phyloP scores from a whole-genome alignment of 164 flowering plant species.

The Berberis thunbergii region DNA sequence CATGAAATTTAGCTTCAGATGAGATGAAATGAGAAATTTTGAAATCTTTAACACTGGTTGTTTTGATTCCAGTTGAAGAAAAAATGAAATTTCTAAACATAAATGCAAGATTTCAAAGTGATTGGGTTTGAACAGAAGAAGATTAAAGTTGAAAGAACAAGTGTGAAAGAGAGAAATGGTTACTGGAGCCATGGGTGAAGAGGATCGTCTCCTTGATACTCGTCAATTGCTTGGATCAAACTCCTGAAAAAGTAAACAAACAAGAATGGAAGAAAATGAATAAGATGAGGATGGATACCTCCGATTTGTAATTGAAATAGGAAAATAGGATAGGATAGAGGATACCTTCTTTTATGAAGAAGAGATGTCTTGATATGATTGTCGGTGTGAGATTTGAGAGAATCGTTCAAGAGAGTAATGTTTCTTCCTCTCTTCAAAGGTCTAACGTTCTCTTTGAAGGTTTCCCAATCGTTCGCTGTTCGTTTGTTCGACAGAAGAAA shows the following conservation, averaged over 20 bases:
- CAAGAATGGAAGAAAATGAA: conserved; percentile 1
- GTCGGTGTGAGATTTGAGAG: conserved; percentile 51
- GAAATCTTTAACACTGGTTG: no score
- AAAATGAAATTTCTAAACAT: no score
- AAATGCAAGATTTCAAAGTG: not conserved
- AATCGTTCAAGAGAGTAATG: conserved; percentile 48
- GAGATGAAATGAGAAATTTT: no score
- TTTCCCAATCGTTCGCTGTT: conserved; percentile 83
- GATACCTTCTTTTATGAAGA: conserved; percentile 46
- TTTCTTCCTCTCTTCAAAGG: conserved; percentile 91
- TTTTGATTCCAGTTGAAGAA: no score
- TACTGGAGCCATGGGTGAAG: conserved; percentile 85
- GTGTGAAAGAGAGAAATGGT: conserved; percentile 13
- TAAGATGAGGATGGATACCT: not conserved
- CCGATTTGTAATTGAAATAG: not conserved
- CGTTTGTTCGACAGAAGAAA: conserved; percentile 49
- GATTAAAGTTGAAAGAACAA: not conserved
- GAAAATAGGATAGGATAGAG: not conserved
- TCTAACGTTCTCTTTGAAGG: conserved; percentile 82
- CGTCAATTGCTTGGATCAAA: conserved; percentile 71
- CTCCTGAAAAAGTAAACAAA: conserved; percentile 25
- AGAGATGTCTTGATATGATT: conserved; percentile 44
- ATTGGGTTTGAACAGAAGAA: not conserved
- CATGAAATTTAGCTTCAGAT: no score
- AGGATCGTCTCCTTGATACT: conserved; percentile 82